phyloP scores from a whole-genome alignment of 192 early-diverging fungal species.

The Entophlyctis helioformis region DNA sequence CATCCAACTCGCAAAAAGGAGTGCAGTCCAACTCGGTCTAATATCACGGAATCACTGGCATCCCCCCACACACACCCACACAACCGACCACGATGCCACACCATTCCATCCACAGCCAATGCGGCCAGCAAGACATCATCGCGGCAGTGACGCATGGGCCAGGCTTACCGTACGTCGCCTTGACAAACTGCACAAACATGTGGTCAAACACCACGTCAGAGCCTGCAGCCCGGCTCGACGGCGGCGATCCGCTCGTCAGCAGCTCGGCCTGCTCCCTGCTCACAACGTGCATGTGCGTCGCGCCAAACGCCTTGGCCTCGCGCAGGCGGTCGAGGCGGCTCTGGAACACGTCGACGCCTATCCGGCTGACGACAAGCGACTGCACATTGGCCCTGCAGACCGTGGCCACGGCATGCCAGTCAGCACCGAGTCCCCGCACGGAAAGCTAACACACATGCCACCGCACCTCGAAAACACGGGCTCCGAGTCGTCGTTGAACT shows the following conservation, averaged over 20 bases:
- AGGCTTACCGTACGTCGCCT: conserved; percentile 71
- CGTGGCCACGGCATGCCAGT: background rate
- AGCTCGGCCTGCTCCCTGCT: too few relatives aligned
- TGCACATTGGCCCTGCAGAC: conserved; percentile 54
- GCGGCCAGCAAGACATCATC: conserved; percentile 1
- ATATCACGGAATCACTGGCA: too few relatives aligned
- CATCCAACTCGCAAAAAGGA: too few relatives aligned
- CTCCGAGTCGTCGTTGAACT: conserved; percentile 78
- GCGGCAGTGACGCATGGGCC: too few relatives aligned
- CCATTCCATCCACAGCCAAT: background rate
- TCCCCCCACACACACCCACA: too few relatives aligned
- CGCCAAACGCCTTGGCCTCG: conserved; percentile 68
- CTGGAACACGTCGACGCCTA: conserved; percentile 76
- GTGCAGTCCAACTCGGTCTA: too few relatives aligned
- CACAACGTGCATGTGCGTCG: too few relatives aligned
- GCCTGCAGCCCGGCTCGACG: background rate
- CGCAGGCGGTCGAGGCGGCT: conserved; percentile 74
- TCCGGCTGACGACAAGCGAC: conserved; percentile 71
- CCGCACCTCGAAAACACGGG: conserved; percentile 53
- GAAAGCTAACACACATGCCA: background rate
- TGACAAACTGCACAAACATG: conserved; percentile 76
- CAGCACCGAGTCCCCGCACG: background rate
- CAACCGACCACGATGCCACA: too few relatives aligned
- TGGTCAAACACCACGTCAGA: too few relatives aligned
- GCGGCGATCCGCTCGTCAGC: background rate